phyloP scores from a whole-genome alignment of 176 grass and related monocot species.

The Elymus sibiricus region DNA sequence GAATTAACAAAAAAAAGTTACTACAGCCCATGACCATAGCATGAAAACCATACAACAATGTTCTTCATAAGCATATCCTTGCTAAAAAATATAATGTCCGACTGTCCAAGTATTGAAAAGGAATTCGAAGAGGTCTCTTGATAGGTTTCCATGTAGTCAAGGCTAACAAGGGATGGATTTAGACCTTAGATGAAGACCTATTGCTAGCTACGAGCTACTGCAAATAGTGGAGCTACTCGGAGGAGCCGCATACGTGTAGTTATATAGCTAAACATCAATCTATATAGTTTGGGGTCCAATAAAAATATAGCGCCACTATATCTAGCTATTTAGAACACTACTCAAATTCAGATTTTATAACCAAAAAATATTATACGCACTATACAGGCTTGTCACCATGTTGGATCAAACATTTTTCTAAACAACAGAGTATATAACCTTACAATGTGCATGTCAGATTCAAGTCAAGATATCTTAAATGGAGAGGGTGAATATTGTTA shows the following conservation, averaged over 20 bases:
- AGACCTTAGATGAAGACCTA: background rate
- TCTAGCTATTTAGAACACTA: background rate
- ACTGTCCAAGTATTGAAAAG: background rate
- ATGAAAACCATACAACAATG: background rate
- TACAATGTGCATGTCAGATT: background rate
- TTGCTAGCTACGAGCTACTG: background rate
- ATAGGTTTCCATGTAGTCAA: background rate
- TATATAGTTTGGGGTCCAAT: too few species aligned
- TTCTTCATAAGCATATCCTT: background rate
- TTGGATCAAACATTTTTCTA: background rate
- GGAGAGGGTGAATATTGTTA: background rate
- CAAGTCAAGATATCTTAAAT: slow-evolving; percentile 1
- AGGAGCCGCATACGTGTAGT: background rate
- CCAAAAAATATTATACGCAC: too few species aligned
- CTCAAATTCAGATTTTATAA: too few species aligned
- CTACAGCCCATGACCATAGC: background rate
- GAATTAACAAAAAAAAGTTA: background rate
- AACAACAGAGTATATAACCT: background rate
- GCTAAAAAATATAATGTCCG: too few species aligned
- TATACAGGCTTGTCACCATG: background rate
- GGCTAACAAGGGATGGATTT: background rate
- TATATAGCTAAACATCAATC: background rate
- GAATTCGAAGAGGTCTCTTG: background rate
- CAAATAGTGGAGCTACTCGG: background rate
- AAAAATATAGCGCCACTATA: background rate